Evolutionary conservation across 2,329 filamentous ascomycete genomes (phyloP), one percentile per base, ranked within the genome.

Genomic region (Colletotrichum tropicale): DNA sequence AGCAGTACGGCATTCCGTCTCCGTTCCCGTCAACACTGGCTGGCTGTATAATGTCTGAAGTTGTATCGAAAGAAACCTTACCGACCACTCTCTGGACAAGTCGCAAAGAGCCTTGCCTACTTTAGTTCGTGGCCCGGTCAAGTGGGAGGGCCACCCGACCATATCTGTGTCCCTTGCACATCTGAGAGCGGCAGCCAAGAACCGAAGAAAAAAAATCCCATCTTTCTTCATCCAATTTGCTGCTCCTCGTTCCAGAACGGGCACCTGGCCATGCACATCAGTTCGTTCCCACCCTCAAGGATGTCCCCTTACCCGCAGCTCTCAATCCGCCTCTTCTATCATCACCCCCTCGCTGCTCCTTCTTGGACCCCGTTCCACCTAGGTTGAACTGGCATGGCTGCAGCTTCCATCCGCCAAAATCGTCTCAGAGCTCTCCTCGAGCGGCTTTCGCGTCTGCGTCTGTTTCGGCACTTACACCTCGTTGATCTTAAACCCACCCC

Each of bases 171-270:
- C 64, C 58, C 70, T 67, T 73, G 58, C 73, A 52, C 73, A 65
- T 69, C 62, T 68, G 26, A 36, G 64, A 58, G 62, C 70, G 64
- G 73, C 73, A 69, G 73, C 70, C 73, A 75, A 75, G 73, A 73
- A 73, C 58, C 70, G 70, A 75, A 69, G 70, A 70, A 75, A 73
- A 72, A 75, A 75, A 75, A 58, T 75, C 64, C 73, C 70, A 73
- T 73, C 64, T 73, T 75, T 75, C 73, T 75, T 75, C 70, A 75
- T 75, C 73, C 73, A 75, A 75, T 75, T 75, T 75, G 56, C 58
- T 75, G 58, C 64, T 73, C 21, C 66, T 64, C 48, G 70, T 73
- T 75, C 73, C 73, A 73, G 73, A 75, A 75, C 36, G 62, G 74
- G 74, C 60, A 70, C 74, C 62, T 62, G 30, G 71, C 52, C 71